phyloP scores from a whole-genome alignment of 306 rosid species.

The Spatholobus suberectus region DNA sequence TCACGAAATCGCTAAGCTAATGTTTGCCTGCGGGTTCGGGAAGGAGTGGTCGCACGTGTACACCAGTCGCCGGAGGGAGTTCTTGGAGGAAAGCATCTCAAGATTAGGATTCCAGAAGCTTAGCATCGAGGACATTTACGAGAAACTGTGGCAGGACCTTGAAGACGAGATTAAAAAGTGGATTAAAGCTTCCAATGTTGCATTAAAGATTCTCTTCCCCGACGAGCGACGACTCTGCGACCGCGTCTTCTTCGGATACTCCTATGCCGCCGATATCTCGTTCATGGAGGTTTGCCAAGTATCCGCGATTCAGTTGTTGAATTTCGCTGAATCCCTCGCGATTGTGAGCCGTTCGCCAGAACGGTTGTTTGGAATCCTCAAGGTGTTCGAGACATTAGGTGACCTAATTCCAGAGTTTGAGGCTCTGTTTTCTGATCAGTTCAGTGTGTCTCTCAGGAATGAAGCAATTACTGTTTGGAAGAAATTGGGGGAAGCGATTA shows the following conservation, averaged over 20 bases:
- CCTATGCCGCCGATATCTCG: slow-evolving; percentile 76
- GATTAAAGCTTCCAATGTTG: slow-evolving; percentile 76
- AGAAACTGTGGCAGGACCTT: slow-evolving; percentile 81
- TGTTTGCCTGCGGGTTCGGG: slow-evolving; percentile 89
- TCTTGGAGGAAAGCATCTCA: slow-evolving; percentile 84
- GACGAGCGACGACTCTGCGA: slow-evolving; percentile 84
- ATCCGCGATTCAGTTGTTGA: slow-evolving; percentile 76
- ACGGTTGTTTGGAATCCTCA: slow-evolving; percentile 75
- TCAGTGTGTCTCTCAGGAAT: slow-evolving; percentile 70
- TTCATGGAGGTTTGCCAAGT: slow-evolving; percentile 96
- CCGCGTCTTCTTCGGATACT: slow-evolving; percentile 79
- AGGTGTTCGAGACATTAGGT: slow-evolving; percentile 82
- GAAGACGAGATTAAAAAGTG: slow-evolving; percentile 92
- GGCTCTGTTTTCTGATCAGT: slow-evolving; percentile 72
- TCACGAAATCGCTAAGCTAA: slow-evolving; percentile 89
- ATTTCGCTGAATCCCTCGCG: slow-evolving; percentile 80
- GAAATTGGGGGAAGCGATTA: slow-evolving; percentile 82
- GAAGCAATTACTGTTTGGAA: slow-evolving; percentile 88
- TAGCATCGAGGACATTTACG: slow-evolving; percentile 86
- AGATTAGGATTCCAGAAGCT: slow-evolving; percentile 89
- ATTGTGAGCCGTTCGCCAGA: slow-evolving; percentile 90
- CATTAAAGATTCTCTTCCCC: slow-evolving; percentile 80
- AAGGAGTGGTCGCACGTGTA: slow-evolving; percentile 92
- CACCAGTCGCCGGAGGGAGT: slow-evolving; percentile 85
- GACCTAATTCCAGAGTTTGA: slow-evolving; percentile 85